These are phyloP conservation scores for Pichia sp. DNA, from an alignment of 1,139 yeast genomes.

Conservation along the genomic window DNA sequence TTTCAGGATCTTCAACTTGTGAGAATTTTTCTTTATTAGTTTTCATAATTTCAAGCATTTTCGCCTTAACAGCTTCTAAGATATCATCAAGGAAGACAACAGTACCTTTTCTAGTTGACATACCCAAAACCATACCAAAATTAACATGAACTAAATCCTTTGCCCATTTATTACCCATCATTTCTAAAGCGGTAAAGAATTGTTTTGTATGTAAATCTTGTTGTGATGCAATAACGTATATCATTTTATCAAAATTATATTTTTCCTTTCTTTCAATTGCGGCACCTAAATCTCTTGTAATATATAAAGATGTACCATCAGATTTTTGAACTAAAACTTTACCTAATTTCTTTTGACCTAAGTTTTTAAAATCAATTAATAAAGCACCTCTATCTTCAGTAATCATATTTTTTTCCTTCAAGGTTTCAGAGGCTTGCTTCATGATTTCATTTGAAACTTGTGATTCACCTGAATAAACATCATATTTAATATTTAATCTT, in stretches of 20 bases:
- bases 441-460: conserved; percentile 75
- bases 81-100: conserved; percentile 95
- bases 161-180: conserved; percentile 91
- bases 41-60: conserved; percentile 97
- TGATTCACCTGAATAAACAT: conserved; percentile 91
- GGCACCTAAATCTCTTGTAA: conserved; percentile 97
- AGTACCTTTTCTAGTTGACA: conserved; percentile 98
- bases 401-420: conserved; percentile 64
- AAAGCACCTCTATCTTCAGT: conserved; percentile 90
- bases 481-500: conserved; percentile 83
- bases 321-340: conserved; percentile 90
- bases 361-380: conserved; percentile 76
- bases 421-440: conserved; percentile 55
- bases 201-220: conserved; percentile 94
- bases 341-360: conserved; percentile 82
- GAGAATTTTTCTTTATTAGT: conserved; percentile 87
- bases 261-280: conserved; percentile 84
- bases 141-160: conserved; percentile 67
- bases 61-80: conserved; percentile 86
- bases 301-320: conserved; percentile 91
- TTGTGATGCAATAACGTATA: conserved; percentile 91
- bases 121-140: conserved; percentile 97
- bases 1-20: conserved; percentile 91
- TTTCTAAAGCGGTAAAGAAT: conserved; percentile 89
- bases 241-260: conserved; percentile 89